A percentile compares a stretch with the other conserved stretches of the same genome.
phyloP scores from a whole-genome alignment of 176 grass and related monocot species.

The Lolium rigidum region DNA sequence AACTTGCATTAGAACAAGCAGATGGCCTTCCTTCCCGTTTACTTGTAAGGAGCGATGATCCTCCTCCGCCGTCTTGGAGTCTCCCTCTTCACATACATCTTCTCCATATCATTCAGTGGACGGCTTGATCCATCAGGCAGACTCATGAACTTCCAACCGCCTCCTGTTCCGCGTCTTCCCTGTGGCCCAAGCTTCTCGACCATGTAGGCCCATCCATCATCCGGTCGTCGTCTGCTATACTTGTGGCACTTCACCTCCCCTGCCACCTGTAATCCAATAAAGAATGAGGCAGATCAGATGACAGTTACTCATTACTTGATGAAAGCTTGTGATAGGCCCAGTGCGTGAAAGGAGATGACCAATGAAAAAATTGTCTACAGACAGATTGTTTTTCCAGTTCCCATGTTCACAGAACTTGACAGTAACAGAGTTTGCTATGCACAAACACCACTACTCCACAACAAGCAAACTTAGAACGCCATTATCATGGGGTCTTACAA shows the following conservation, averaged over 20 bases:
- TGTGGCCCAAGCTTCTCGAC: slow-evolving; percentile 83
- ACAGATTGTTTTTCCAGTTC: not conserved
- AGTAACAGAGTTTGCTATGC: not conserved
- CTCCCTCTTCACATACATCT: slow-evolving; percentile 96
- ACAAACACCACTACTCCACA: not conserved
- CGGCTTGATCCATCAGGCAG: slow-evolving; percentile 89
- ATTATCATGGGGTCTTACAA: not conserved
- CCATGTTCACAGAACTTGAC: not conserved
- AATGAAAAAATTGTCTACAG: not conserved
- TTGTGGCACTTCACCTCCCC: slow-evolving; percentile 93
- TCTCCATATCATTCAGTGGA: slow-evolving; percentile 80
- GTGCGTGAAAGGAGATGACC: not conserved
- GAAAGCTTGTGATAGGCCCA: not conserved
- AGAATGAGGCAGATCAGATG: slow-evolving; percentile 2
- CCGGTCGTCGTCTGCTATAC: slow-evolving; percentile 82
- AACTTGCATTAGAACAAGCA: slow-evolving; percentile 12
- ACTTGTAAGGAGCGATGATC: slow-evolving; percentile 89
- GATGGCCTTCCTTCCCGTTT: not conserved
- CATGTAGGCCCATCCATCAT: slow-evolving; percentile 83
- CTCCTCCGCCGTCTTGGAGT: slow-evolving; percentile 77
- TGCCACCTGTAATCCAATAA: slow-evolving; percentile 59
- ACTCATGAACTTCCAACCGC: slow-evolving; percentile 87
- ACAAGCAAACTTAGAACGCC: slow-evolving; percentile 2
- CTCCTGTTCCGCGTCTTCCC: slow-evolving; percentile 68
- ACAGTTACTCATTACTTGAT: not conserved